A percentile compares a stretch with the other conserved stretches of the same genome.
Evolutionary conservation across 2,329 filamentous ascomycete species (phyloP).

Genomic region (Dryadomyces sulphureus): DNA sequence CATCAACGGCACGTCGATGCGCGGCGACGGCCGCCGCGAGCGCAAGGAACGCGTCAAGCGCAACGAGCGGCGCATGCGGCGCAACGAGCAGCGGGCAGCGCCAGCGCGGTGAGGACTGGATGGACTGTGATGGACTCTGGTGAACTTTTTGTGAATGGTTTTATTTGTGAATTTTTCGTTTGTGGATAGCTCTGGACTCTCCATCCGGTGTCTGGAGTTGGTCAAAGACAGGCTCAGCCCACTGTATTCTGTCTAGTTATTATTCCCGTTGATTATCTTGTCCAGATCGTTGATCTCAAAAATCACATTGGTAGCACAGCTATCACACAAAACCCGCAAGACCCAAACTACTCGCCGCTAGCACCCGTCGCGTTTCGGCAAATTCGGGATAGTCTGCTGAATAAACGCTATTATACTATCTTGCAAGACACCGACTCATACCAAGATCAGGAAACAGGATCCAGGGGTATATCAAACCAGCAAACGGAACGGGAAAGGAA

Average conservation of each 20-base stretch:
- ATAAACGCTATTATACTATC: constrained; percentile 1
- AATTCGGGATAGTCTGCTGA: neutral
- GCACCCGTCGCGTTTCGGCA: neutral
- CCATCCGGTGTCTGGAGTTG: no score
- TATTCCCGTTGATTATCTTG: no score
- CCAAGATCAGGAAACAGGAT: constrained; percentile 8
- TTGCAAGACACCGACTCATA: constrained; percentile 8
- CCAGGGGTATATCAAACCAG: constrained; percentile 15
- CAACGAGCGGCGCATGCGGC: constrained; percentile 55
- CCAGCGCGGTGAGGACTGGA: neutral
- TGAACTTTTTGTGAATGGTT: no score
- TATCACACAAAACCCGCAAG: no score
- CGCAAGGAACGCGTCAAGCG: constrained; percentile 55
- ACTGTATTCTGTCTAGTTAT: no score
- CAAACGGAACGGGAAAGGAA: constrained; percentile 2
- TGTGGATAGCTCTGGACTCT: no score
- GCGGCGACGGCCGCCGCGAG: constrained; percentile 47
- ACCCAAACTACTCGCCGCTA: no score
- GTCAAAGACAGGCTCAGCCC: no score
- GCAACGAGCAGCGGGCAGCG: constrained; percentile 40
- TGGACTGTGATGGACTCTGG: no score
- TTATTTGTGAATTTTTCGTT: no score
- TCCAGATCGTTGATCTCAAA: no score
- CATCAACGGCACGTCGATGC: constrained; percentile 41
- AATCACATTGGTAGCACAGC: neutral